These are phyloP conservation scores for Monilinia fructigena DNA, from an alignment of 2,329 filamentous ascomycete species.

Conservation along the genomic window DNA sequence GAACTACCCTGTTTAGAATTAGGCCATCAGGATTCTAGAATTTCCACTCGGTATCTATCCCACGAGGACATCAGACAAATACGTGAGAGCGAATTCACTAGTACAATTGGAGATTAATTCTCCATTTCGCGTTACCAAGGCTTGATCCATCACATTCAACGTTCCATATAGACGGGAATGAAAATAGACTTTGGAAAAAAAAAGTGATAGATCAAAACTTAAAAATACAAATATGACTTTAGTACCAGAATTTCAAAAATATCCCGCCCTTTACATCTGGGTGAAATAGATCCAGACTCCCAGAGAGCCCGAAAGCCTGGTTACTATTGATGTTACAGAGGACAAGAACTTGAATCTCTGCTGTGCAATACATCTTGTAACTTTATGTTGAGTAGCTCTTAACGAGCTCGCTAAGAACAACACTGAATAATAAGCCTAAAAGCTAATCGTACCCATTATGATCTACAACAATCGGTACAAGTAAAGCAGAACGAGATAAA, in stretches of 20 bases:
- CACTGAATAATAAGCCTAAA: neutral
- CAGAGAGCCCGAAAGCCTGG: slow-evolving; percentile 10
- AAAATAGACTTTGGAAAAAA: neutral
- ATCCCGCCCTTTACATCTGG: neutral
- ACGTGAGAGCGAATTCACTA: neutral
- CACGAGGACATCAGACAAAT: neutral
- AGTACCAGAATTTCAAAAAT: neutral
- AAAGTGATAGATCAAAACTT: neutral
- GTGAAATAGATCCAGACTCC: neutral
- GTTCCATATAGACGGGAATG: neutral
- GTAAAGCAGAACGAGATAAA: neutral
- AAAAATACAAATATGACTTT: neutral
- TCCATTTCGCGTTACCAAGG: neutral
- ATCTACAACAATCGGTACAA: neutral
- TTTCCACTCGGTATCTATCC: neutral
- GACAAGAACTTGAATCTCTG: neutral
- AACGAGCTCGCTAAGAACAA: neutral
- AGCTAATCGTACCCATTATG: neutral
- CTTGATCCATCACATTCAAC: neutral
- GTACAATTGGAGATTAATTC: neutral
- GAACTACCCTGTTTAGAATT: slow-evolving; percentile 6
- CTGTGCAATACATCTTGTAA: neutral
- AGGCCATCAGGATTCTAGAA: slow-evolving; percentile 3
- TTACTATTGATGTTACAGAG: neutral
- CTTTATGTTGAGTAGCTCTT: neutral